Percentiles rank a stretch among this genome's conserved stretches.
Evolutionary conservation across 2,329 filamentous ascomycete genomes (phyloP).

Genomic region (Acrodontium crateriforme): DNA sequence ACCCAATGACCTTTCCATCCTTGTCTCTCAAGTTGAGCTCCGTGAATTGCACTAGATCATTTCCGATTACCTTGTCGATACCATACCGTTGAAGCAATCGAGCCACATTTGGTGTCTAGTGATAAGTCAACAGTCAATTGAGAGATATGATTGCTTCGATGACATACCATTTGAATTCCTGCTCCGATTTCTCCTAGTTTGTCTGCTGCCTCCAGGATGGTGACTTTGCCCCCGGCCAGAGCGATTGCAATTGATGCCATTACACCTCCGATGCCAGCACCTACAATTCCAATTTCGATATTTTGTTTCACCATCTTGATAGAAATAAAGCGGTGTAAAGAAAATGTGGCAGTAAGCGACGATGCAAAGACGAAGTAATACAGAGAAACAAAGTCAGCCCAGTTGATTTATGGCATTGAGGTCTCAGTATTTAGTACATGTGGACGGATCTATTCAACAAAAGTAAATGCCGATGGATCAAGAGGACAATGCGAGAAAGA

Average conservation of each 20-base stretch:
- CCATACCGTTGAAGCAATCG: constrained; percentile 27
- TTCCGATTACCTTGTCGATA: constrained; percentile 27
- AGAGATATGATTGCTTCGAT: background rate
- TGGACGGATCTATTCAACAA: too few relatives aligned
- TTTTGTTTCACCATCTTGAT: constrained; percentile 6
- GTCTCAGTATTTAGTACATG: too few relatives aligned
- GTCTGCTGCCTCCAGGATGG: constrained; percentile 25
- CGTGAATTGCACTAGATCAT: constrained; percentile 27
- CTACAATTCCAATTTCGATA: constrained; percentile 15
- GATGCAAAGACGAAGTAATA: too few relatives aligned
- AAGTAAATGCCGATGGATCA: too few relatives aligned
- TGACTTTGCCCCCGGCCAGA: constrained; percentile 22
- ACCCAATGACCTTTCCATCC: constrained; percentile 26
- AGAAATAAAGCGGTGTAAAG: background rate
- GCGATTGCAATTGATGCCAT: constrained; percentile 27
- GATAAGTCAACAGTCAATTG: constrained; percentile 20
- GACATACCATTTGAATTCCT: constrained; percentile 7
- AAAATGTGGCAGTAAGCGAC: background rate
- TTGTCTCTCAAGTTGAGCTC: constrained; percentile 28
- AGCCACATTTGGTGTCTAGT: constrained; percentile 30
- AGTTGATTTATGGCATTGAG: too few relatives aligned
- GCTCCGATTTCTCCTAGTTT: constrained; percentile 25
- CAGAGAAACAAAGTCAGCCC: too few relatives aligned
- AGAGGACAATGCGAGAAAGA: too few relatives aligned
- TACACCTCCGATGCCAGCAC: constrained; percentile 26